Conservation (phyloP, 2,329 filamentous ascomycete species). For the Fusarium sp. region DNA sequence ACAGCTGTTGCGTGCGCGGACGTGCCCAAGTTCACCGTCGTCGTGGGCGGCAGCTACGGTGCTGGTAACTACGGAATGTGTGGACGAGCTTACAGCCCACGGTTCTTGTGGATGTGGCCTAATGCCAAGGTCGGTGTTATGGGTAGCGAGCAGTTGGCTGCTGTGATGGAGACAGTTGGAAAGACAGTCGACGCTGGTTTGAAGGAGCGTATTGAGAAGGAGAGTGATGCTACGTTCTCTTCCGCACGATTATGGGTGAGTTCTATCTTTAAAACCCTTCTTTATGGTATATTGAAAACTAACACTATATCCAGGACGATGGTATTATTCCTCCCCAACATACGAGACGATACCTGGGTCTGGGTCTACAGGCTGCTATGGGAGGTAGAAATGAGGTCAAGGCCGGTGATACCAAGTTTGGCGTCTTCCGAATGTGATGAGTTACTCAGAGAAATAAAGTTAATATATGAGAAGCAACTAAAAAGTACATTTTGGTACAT, state of each 20-base stretch:
- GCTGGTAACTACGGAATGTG: slow-evolving; percentile 99
- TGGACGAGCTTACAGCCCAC: slow-evolving; percentile 90
- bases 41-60: slow-evolving; percentile 92
- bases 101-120: slow-evolving; percentile 97
- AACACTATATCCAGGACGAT: slow-evolving; percentile 70
- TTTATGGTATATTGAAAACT: neutral
- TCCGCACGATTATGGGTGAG: slow-evolving; percentile 88
- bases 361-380: slow-evolving; percentile 79
- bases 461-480: slow-evolving; percentile 10
- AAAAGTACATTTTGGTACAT: neutral
- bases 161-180: slow-evolving; percentile 95
- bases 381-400: slow-evolving; percentile 74
- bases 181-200: slow-evolving; percentile 84
- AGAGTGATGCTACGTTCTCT: slow-evolving; percentile 91
- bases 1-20: slow-evolving; percentile 94
- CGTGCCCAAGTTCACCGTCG: slow-evolving; percentile 96
- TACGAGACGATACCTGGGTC: slow-evolving; percentile 77
- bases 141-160: slow-evolving; percentile 90
- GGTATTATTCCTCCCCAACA: slow-evolving; percentile 84
- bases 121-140: slow-evolving; percentile 97
- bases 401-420: slow-evolving; percentile 76
- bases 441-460: slow-evolving; percentile 12
- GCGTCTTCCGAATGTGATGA: slow-evolving; percentile 83
- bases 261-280: neutral
- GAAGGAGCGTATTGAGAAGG: slow-evolving; percentile 85